phyloP scores from a whole-genome alignment of 805 yeast genomes.

The Kodamaea fukazawae region DNA sequence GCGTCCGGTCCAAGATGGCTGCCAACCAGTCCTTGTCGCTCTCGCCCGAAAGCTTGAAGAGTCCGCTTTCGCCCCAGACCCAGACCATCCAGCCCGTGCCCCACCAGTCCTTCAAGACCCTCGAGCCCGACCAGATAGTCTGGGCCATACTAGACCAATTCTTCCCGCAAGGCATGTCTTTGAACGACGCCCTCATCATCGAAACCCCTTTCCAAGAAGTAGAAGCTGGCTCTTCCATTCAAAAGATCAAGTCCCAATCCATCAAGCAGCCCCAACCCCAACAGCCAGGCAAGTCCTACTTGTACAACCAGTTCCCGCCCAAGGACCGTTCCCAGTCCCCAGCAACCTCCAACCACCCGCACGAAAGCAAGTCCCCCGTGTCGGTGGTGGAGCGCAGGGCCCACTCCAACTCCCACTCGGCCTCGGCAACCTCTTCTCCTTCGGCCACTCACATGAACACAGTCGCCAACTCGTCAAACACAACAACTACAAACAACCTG shows the following conservation, averaged over 20 bases:
- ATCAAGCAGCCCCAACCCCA: conserved; percentile 12
- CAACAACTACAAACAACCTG: conserved; percentile 3
- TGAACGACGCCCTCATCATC: conserved; percentile 62
- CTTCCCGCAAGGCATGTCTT: conserved; percentile 66
- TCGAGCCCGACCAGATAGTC: conserved; percentile 63
- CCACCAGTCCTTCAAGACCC: conserved; percentile 6
- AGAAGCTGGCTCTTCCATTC: conserved; percentile 8
- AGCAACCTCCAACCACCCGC: background rate
- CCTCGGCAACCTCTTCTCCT: conserved; percentile 12
- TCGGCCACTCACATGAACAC: conserved; percentile 10
- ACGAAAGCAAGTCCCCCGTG: conserved; percentile 7
- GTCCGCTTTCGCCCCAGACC: conserved; percentile 1
- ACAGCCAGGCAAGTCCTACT: conserved; percentile 5
- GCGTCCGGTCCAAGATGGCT: conserved; percentile 1
- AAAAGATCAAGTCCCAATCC: conserved; percentile 1
- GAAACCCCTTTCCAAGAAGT: conserved; percentile 36
- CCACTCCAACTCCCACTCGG: conserved; percentile 32
- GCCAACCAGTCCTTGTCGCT: conserved; percentile 1
- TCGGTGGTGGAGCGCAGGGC: conserved; percentile 28
- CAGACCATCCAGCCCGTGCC: background rate
- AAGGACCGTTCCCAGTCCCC: conserved; percentile 7
- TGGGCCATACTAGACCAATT: conserved; percentile 56
- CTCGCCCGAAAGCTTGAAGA: conserved; percentile 16
- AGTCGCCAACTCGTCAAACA: background rate
- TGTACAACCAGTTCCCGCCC: conserved; percentile 4